Conservation (phyloP, 202 grass and related monocot species). For the Zoysia matrella region DNA sequence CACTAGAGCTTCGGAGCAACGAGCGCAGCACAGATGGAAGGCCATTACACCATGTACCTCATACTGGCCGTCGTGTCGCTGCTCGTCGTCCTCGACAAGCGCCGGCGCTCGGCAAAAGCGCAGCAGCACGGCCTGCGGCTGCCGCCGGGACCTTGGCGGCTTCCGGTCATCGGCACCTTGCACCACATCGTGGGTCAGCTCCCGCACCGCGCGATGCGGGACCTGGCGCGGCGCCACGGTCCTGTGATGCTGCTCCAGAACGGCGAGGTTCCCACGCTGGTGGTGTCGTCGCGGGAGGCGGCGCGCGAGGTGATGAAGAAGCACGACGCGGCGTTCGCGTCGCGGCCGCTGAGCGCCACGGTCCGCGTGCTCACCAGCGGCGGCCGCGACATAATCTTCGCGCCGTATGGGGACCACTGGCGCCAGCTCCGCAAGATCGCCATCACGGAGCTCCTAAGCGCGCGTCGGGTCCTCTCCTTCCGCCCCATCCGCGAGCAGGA, state of each 20-base stretch:
- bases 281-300: constrained; percentile 47
- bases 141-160: constrained; percentile 52
- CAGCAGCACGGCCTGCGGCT: constrained; percentile 22
- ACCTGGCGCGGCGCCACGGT: too few relatives aligned
- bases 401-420: not conserved
- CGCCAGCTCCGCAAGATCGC: too few relatives aligned
- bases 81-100: constrained; percentile 10
- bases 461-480: too few relatives aligned
- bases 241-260: too few relatives aligned
- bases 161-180: constrained; percentile 59
- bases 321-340: constrained; percentile 27
- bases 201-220: too few relatives aligned
- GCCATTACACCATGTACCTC: constrained; percentile 9
- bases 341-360: constrained; percentile 48
- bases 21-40: constrained; percentile 20
- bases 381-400: constrained; percentile 52
- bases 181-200: constrained; percentile 38
- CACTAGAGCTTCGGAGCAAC: too few relatives aligned
- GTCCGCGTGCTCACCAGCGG: constrained; percentile 33
- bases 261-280: not conserved
- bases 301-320: constrained; percentile 57
- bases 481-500: too few relatives aligned
- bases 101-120: not conserved
- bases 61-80: constrained; percentile 26
- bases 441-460: too few relatives aligned